These are phyloP conservation scores for Neolentinus lepideus DNA, from an alignment of 1,284 basidiomycete species.

Conservation along the genomic window DNA sequence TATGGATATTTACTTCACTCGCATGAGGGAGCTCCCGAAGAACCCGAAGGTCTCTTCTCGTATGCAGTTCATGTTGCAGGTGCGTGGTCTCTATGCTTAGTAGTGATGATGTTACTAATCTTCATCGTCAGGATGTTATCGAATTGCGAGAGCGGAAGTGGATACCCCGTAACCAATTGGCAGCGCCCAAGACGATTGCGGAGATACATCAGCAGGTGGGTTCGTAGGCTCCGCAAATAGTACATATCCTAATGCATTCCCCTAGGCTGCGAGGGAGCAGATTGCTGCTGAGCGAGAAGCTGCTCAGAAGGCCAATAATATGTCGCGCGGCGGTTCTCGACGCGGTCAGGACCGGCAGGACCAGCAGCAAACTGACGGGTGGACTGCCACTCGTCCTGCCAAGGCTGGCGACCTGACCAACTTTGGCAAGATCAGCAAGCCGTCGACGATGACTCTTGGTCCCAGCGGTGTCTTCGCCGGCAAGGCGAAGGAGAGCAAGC, in stretches of 20 bases:
- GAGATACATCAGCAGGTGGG: constrained; percentile 16
- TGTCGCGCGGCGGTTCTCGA: constrained; percentile 79
- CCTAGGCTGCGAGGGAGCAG: constrained; percentile 67
- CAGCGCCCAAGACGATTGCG: constrained; percentile 85
- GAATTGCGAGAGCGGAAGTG: constrained; percentile 85
- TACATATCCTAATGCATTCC: background rate
- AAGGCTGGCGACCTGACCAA: constrained; percentile 85
- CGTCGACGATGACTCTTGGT: constrained; percentile 59
- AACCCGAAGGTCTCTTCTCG: constrained; percentile 74
- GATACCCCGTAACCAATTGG: constrained; percentile 65
- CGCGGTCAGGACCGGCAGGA: constrained; percentile 72
- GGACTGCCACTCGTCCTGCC: constrained; percentile 75
- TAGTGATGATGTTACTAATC: constrained; percentile 8
- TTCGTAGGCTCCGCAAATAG: constrained; percentile 1
- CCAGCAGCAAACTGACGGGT: constrained; percentile 67
- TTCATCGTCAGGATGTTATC: constrained; percentile 42
- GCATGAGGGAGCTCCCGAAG: constrained; percentile 80
- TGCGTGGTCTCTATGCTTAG: constrained; percentile 27
- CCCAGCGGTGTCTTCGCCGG: constrained; percentile 74
- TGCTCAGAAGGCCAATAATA: constrained; percentile 39
- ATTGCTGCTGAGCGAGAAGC: constrained; percentile 58
- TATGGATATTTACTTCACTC: constrained; percentile 90
- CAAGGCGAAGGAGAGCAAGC: constrained; percentile 59
- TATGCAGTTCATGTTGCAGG: constrained; percentile 94
- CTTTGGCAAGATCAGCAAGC: constrained; percentile 81